These are phyloP conservation scores for Martiniozyma abietophila DNA, from an alignment of 805 yeast species.

Conservation along the genomic window DNA sequence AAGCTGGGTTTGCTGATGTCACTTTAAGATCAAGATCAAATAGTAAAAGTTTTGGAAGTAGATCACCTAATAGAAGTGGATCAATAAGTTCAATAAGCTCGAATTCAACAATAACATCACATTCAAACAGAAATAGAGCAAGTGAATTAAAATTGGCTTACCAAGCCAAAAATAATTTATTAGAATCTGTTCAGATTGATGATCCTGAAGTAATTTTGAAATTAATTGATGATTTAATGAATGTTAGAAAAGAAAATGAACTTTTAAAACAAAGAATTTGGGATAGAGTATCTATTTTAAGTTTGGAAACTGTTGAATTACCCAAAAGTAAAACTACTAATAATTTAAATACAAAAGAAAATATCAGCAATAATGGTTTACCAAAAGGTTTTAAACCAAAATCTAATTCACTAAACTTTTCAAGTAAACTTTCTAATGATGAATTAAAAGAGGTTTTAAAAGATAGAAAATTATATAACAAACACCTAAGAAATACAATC, in stretches of 20 bases:
- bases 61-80: conserved; percentile 1
- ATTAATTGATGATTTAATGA: conserved; percentile 18
- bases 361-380: too few species aligned
- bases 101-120: too few species aligned
- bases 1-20: background rate
- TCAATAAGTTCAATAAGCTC: background rate
- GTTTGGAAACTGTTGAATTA: conserved; percentile 2
- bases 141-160: conserved; percentile 1
- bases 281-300: conserved; percentile 12
- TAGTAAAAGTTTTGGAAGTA: conserved; percentile 2
- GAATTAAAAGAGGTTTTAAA: conserved; percentile 1
- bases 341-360: too few species aligned
- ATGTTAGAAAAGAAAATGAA: conserved; percentile 15
- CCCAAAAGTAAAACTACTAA: too few species aligned
- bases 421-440: conserved; percentile 1
- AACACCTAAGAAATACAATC: background rate
- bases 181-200: conserved; percentile 13
- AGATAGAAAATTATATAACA: conserved; percentile 3
- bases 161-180: conserved; percentile 2
- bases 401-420: conserved; percentile 2
- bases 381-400: conserved; percentile 4
- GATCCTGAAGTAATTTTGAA: conserved; percentile 14
- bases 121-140: too few species aligned
- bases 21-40: conserved; percentile 2
- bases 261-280: conserved; percentile 21